Percentiles rank a stretch among this genome's conserved stretches.
phyloP scores from a whole-genome alignment of 2,329 filamentous ascomycete genomes.

The Teratosphaeria destructans region DNA sequence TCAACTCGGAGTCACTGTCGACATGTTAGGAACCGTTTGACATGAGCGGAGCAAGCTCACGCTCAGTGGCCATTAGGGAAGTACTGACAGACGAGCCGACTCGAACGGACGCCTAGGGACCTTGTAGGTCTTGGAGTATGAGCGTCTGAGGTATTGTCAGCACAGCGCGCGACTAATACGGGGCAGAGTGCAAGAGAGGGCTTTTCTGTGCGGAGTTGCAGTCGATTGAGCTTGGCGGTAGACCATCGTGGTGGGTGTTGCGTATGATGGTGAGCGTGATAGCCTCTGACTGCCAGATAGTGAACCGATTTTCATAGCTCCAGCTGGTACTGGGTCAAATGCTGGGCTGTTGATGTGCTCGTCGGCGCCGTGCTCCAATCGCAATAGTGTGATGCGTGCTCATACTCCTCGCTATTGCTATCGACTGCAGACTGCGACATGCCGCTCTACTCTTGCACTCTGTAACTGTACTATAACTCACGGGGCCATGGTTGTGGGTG shows the following conservation, averaged over 20 bases:
- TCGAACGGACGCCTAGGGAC: constrained; percentile 97
- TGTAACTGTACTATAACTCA: neutral
- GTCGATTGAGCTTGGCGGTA: neutral
- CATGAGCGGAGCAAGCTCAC: constrained; percentile 96
- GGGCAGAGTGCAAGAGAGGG: neutral
- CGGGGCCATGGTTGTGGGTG: neutral
- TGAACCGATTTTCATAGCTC: neutral
- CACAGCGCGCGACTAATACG: neutral
- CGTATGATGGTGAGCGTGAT: neutral
- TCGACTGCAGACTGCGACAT: neutral
- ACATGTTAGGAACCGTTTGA: constrained; percentile 69
- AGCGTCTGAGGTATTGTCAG: constrained; percentile 35
- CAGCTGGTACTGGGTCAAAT: neutral
- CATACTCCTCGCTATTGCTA: neutral
- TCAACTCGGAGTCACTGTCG: constrained; percentile 93
- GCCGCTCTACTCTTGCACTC: neutral
- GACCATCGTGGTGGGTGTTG: neutral
- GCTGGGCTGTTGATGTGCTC: neutral
- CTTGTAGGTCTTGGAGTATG: constrained; percentile 99
- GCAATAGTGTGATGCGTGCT: neutral
- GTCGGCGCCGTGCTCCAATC: neutral
- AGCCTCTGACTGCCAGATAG: neutral
- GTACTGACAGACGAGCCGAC: constrained; percentile 99
- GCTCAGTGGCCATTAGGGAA: constrained; percentile 79
- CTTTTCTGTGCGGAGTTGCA: neutral